Evolutionary conservation across 805 yeast genomes (phyloP).

Genomic region (Suhomyces xylopsoci): DNA sequence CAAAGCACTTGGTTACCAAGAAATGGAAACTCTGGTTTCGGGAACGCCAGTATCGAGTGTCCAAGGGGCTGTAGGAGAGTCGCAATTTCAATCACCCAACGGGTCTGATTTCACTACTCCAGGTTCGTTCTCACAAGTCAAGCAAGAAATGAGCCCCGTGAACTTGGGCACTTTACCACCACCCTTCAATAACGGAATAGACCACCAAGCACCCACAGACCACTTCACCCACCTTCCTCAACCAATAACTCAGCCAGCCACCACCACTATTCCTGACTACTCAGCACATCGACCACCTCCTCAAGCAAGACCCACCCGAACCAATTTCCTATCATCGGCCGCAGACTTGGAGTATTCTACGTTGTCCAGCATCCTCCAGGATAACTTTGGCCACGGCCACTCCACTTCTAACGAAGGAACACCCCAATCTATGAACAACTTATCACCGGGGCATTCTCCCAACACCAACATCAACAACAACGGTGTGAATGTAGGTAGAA

Average conservation of each 20-base stretch:
- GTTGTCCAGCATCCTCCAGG: slow-evolving; percentile 60
- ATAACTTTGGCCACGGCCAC: slow-evolving; percentile 31
- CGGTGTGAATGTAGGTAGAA: slow-evolving; percentile 5
- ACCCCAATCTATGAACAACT: slow-evolving; percentile 29
- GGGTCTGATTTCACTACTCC: not conserved
- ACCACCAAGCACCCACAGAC: not conserved
- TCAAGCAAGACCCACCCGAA: slow-evolving; percentile 21
- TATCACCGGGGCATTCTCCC: slow-evolving; percentile 39
- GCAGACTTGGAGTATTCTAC: slow-evolving; percentile 73
- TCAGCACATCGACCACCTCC: not conserved
- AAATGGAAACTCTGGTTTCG: not conserved
- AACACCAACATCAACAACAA: slow-evolving; percentile 4
- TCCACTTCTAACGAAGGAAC: slow-evolving; percentile 37
- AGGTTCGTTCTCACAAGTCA: not conserved
- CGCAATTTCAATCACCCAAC: not conserved
- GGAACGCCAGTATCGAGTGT: not conserved
- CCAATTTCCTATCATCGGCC: slow-evolving; percentile 61
- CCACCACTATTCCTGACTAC: not conserved
- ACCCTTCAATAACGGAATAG: not conserved
- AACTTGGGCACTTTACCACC: not conserved
- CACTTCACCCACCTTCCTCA: not conserved
- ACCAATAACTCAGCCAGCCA: not conserved
- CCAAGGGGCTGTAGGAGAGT: not conserved
- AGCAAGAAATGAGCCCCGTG: not conserved
- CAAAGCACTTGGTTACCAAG: slow-evolving; percentile 9